A percentile compares a stretch with the other conserved stretches of the same genome.
Evolutionary conservation across 257 asterid genomes (phyloP).

Genomic region (Jacaranda mimosifolia): DNA sequence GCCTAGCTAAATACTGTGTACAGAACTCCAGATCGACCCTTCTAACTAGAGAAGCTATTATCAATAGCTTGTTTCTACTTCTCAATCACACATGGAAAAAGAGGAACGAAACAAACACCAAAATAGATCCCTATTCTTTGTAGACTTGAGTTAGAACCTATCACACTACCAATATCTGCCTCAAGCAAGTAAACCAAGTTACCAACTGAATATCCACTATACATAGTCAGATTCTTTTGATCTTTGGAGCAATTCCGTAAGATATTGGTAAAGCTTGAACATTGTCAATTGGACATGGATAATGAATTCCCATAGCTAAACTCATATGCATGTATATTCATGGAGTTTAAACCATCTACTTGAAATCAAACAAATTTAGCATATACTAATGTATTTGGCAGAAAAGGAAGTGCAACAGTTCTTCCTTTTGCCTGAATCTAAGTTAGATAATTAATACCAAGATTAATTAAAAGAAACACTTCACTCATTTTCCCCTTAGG

Average conservation of each 20-base stretch:
- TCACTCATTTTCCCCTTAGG: background rate
- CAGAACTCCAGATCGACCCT: constrained; percentile 75
- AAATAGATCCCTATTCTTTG: constrained; percentile 73
- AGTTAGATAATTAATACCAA: constrained; percentile 13
- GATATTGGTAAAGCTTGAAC: constrained; percentile 63
- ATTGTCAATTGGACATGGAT: constrained; percentile 87
- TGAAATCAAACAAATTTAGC: background rate
- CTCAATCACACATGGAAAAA: constrained; percentile 61
- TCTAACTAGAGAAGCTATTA: constrained; percentile 58
- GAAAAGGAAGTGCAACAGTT: background rate
- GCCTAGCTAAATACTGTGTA: constrained; percentile 89
- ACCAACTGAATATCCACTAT: constrained; percentile 85
- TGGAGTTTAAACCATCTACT: constrained; percentile 66
- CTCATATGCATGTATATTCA: constrained; percentile 80
- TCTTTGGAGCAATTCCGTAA: constrained; percentile 52
- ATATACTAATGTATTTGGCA: background rate
- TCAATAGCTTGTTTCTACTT: constrained; percentile 61
- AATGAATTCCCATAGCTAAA: constrained; percentile 59
- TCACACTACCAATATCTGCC: constrained; percentile 88
- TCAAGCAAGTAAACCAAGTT: constrained; percentile 91
- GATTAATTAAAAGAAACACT: background rate
- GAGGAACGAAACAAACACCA: constrained; percentile 79
- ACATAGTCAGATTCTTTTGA: constrained; percentile 62
- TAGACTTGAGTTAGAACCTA: constrained; percentile 76
- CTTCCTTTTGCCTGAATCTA: background rate